Percentiles rank a stretch among this genome's conserved stretches.
phyloP scores from a whole-genome alignment of 2,329 filamentous ascomycete species.

The Elsinoe fawcettii region DNA sequence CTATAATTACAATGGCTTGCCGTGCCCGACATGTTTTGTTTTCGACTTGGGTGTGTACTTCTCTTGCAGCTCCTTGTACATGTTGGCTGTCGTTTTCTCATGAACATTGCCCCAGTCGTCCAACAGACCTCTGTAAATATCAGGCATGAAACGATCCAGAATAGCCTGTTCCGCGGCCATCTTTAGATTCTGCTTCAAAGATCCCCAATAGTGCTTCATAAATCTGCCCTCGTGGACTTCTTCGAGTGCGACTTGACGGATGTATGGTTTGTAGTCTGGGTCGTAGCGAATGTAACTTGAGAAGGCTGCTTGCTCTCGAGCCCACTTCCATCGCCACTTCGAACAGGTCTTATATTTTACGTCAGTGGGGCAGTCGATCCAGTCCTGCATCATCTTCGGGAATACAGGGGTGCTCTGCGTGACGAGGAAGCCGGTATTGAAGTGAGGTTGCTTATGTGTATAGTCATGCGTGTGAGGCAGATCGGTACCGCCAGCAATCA shows the following conservation, averaged over 20 bases:
- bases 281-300: conserved; percentile 30
- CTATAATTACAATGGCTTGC: too few species aligned
- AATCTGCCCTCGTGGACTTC: not conserved
- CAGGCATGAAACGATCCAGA: not conserved
- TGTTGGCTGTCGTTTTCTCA: not conserved
- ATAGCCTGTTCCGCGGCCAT: not conserved
- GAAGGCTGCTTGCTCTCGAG: conserved; percentile 30
- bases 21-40: too few species aligned
- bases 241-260: not conserved
- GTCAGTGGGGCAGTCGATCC: conserved; percentile 28
- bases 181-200: not conserved
- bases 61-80: not conserved
- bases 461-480: conserved; percentile 27
- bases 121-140: not conserved
- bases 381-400: conserved; percentile 26
- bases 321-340: conserved; percentile 26
- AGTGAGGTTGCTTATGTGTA: conserved; percentile 28
- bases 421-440: conserved; percentile 40
- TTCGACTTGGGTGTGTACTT: too few species aligned
- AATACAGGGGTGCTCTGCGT: conserved; percentile 32
- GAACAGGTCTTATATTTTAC: conserved; percentile 28
- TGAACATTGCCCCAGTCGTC: not conserved
- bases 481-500: conserved; percentile 42
- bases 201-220: not conserved
- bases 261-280: conserved; percentile 27